phyloP scores from a whole-genome alignment of 495 filamentous ascomycete genomes.

The Sporormia fimetaria region DNA sequence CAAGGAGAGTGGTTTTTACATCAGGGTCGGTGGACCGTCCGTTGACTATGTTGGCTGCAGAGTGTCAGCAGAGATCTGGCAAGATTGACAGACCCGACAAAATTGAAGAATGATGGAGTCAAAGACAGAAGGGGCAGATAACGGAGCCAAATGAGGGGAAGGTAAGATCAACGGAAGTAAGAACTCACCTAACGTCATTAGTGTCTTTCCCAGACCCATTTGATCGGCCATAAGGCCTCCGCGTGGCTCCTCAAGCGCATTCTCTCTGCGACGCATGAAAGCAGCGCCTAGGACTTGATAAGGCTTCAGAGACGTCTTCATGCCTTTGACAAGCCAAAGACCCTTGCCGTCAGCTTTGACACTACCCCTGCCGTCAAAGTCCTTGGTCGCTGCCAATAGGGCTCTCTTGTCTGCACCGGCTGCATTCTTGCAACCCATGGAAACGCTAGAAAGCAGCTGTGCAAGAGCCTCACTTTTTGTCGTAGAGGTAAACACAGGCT shows the following conservation, averaged over 20 bases:
- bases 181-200: slow-evolving; percentile 42
- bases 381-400: slow-evolving; percentile 30
- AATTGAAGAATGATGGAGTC: too few species aligned
- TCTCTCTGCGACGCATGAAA: slow-evolving; percentile 49
- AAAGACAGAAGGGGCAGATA: too few species aligned
- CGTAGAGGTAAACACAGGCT: slow-evolving; percentile 11
- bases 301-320: slow-evolving; percentile 38
- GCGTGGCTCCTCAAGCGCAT: slow-evolving; percentile 30
- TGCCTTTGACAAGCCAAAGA: slow-evolving; percentile 39
- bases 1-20: slow-evolving; percentile 40
- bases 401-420: slow-evolving; percentile 16
- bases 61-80: slow-evolving; percentile 9
- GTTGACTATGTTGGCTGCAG: slow-evolving; percentile 27
- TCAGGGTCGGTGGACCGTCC: slow-evolving; percentile 19
- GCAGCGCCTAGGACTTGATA: slow-evolving; percentile 46
- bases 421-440: slow-evolving; percentile 12
- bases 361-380: slow-evolving; percentile 32
- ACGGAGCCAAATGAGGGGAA: too few species aligned
- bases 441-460: slow-evolving; percentile 28
- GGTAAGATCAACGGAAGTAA: too few species aligned
- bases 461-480: slow-evolving; percentile 25
- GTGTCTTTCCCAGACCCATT: slow-evolving; percentile 56
- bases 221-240: slow-evolving; percentile 49
- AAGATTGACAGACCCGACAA: too few species aligned
- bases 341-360: slow-evolving; percentile 34